Evolutionary conservation across 1,284 basidiomycete species (phyloP), one percentile per base, ranked within the genome.

Genomic region (Puccinia horiana): DNA sequence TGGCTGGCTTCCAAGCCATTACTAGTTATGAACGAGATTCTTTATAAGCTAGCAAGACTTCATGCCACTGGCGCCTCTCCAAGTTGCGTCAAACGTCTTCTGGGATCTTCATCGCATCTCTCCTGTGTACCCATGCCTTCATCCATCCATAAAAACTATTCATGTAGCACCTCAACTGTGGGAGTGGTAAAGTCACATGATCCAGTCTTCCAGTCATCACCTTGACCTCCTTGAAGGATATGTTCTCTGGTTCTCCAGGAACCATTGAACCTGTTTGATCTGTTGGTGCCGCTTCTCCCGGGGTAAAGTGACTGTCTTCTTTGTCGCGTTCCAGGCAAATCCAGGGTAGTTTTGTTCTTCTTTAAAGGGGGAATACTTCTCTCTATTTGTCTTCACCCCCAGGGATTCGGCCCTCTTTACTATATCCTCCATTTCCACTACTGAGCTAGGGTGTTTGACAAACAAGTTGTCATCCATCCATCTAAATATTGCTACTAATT

Each of bases 291-390:
- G 23, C 26, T 70, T 70, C 1, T 29, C 16, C 11, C 18, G 9
- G 32, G 65, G 65, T 8, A 69, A 16, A 8, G 5, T n/a, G n/a
- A n/a, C n/a, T n/a, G n/a, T n/a, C n/a, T n/a, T n/a, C n/a, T n/a
- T n/a, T n/a, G n/a, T n/a, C n/a, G n/a, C n/a, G n/a, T n/a, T n/a
- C n/a, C 67, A 70, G 1, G 40, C n/a, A 20, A 70, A 70, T 2
- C 67, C 67, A 42, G 40, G 35, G 18, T 70, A 70, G 14, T 70
- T 70, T 42, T 70, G 67, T 20, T 70, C 26, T 40, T 42, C 35
- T 23, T 47, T 67, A 29, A 67, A 67, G 12, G 32, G 63, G 2
- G 63, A 32, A 35, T 37, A 67, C 12, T 67, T 67, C 1, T 29
- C 40, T 3, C 23, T 16, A 35, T 70, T 70, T 18, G 67, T 70